A percentile compares a stretch with the other conserved stretches of the same genome.
Evolutionary conservation across 371 early-diverging fungal species (phyloP).

Genomic region (Dinochytrium kinnereticum): DNA sequence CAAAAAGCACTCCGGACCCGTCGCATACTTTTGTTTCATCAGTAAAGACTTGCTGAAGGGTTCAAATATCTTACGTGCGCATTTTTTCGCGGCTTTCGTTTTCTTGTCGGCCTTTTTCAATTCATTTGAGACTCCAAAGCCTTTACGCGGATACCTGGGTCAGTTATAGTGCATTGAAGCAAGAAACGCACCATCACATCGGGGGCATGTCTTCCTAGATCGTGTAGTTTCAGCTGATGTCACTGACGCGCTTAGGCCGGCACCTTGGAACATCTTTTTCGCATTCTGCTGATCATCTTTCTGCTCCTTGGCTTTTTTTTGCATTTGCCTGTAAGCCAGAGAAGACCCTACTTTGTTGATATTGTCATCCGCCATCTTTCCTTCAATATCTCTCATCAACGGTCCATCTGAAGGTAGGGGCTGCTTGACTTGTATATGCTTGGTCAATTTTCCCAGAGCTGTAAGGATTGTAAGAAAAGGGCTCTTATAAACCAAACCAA

Average conservation of each 20-base stretch:
- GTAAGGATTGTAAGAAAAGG: background rate
- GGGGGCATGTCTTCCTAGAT: background rate
- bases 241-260: background rate
- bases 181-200: constrained; percentile 4
- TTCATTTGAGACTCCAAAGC: background rate
- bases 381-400: background rate
- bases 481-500: no score
- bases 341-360: background rate
- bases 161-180: no score
- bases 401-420: background rate
- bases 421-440: background rate
- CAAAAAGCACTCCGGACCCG: background rate
- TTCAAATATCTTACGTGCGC: background rate
- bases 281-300: background rate
- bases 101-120: background rate
- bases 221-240: background rate
- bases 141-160: background rate
- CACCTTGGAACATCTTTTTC: background rate
- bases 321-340: background rate
- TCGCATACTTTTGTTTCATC: background rate
- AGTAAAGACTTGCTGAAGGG: background rate
- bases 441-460: background rate
- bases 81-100: background rate
- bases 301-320: background rate
- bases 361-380: background rate